Conservation (phyloP, 257 asterid species). For the Penstemon newberryi region DNA sequence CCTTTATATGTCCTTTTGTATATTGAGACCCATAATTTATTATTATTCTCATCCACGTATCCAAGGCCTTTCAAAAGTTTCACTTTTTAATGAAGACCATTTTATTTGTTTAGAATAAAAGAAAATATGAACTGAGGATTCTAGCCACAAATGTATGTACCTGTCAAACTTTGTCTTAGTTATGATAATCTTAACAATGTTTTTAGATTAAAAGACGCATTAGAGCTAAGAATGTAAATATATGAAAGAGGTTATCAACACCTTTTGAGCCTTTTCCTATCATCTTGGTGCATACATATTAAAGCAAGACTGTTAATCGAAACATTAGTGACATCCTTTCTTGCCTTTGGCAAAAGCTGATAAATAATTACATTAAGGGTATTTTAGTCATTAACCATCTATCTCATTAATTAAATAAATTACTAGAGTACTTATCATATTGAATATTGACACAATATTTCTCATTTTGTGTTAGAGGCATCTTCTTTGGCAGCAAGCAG, state of each 20-base stretch:
- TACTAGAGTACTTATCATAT: no score
- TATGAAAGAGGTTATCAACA: not conserved
- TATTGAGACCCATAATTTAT: not conserved
- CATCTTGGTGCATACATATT: not conserved
- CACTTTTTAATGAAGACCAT: not conserved
- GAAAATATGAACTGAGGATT: not conserved
- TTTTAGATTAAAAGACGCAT: not conserved
- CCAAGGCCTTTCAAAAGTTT: not conserved
- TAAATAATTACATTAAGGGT: not conserved
- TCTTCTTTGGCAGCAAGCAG: not conserved
- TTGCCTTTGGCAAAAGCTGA: constrained; percentile 10
- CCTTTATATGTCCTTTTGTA: not conserved
- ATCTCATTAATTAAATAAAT: no score
- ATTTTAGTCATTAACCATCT: no score
- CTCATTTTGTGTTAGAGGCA: no score
- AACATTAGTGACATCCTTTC: not conserved
- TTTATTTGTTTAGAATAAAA: not conserved
- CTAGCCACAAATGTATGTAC: not conserved
- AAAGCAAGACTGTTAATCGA: not conserved
- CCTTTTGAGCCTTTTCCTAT: not conserved
- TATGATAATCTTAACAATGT: not conserved
- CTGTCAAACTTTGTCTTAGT: not conserved
- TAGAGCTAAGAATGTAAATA: not conserved
- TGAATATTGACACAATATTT: no score
- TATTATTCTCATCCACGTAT: not conserved